A percentile compares a stretch with the other conserved stretches of the same genome.
Conservation (phyloP, 2,329 filamentous ascomycete genomes). For the Orbilia blumenaviensis region DNA sequence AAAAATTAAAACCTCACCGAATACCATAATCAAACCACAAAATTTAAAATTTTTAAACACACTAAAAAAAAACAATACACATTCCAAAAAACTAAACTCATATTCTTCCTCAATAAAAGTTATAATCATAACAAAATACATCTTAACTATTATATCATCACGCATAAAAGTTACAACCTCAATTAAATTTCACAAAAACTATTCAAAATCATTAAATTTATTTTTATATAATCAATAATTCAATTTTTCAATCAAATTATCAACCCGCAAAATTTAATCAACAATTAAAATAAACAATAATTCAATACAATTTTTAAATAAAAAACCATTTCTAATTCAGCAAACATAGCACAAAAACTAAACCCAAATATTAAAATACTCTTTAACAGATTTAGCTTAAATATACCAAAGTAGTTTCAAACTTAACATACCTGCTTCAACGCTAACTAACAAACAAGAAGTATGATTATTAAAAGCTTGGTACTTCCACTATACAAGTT, state of each 20-base stretch:
- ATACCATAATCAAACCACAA: background rate
- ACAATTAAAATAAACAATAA: slow-evolving; percentile 2
- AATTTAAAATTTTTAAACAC: background rate
- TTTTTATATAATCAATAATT: background rate
- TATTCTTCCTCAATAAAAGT: background rate
- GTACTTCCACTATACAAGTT: slow-evolving; percentile 1
- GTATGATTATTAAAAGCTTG: slow-evolving; percentile 13
- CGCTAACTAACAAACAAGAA: background rate
- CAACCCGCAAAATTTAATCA: background rate
- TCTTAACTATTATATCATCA: background rate
- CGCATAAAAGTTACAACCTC: background rate
- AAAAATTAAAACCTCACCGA: background rate
- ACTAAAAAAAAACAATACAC: background rate
- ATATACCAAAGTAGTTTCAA: background rate
- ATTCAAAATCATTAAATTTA: background rate
- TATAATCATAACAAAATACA: background rate
- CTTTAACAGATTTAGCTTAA: background rate
- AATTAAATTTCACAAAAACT: background rate
- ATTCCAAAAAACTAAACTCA: background rate
- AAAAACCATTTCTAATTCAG: background rate
- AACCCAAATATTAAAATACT: slow-evolving; percentile 2
- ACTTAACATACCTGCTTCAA: background rate
- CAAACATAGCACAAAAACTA: slow-evolving; percentile 23
- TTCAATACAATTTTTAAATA: background rate
- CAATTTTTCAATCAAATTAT: background rate